Evolutionary conservation across 352 stramenopile species (phyloP), one percentile per base, ranked within the genome.

Genomic region (Phytophthora syringae): DNA sequence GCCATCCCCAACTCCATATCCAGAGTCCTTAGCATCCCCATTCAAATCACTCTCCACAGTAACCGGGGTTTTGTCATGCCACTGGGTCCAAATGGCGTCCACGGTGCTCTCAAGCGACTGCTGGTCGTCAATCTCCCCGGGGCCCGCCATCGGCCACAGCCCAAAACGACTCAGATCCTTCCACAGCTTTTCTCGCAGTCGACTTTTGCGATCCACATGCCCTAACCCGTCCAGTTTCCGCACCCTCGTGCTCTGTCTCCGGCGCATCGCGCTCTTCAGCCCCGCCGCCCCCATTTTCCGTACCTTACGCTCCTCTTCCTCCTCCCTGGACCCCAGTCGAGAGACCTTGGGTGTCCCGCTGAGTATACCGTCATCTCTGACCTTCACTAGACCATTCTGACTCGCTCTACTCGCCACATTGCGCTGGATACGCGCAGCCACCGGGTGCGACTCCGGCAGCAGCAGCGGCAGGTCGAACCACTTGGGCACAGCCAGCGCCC

Each of bases 391-490:
- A 15, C 25, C 22, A 6, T 57, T 16, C 16, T 25, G 13, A 18
- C 13, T n/a, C 1, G 28, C 15, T 42, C 18, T 20, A 12, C 10
- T 71, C 13, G 28, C 16, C 6, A 71, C n/a, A n/a, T 65, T 69
- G 40, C 72, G 72, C 53, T 88, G 82, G 24, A 90, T 75, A 22
- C 69, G 72, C 1, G 64, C 74, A 2, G 69, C 67, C 1, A 82
- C 69, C 3, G 68, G 45, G 50, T 90, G 42, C 1, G 60, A 43
- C 53, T 86, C 77, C 0, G 82, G 76, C 22, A 89, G 51, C 30
- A 90, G 51, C 59, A 92, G 56, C 2, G 84, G 80, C 25, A 92
- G 69, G 37, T 92, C 81, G 65, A 89, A 89, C 81, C 80, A 90
- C 39, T 65, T 78, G 13, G 84, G 82, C 22, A 79, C 71, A 3